Conservation (phyloP, 306 rosid genomes). For the Vicia sativa region DNA sequence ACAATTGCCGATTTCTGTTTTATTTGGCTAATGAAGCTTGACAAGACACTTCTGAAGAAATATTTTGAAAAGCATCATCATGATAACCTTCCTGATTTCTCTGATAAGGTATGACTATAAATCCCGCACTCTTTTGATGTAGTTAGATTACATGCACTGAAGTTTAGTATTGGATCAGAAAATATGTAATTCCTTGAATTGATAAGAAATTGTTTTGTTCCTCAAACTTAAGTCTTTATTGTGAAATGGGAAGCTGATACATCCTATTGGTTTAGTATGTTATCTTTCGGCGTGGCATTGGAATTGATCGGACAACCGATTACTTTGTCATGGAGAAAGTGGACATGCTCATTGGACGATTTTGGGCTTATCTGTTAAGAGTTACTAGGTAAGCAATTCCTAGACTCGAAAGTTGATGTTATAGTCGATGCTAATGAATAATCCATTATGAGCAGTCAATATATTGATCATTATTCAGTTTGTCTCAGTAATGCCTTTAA, state of each 20-base stretch:
- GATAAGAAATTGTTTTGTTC: slow-evolving; percentile 25
- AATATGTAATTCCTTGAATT: slow-evolving; percentile 4
- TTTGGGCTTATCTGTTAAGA: slow-evolving; percentile 75
- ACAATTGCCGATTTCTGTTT: slow-evolving; percentile 33
- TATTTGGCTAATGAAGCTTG: slow-evolving; percentile 65
- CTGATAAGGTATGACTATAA: slow-evolving; percentile 71
- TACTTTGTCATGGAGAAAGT: slow-evolving; percentile 91
- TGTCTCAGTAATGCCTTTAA: slow-evolving; percentile 23
- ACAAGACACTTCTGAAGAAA: slow-evolving; percentile 75
- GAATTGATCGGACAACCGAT: slow-evolving; percentile 79
- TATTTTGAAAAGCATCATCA: slow-evolving; percentile 66
- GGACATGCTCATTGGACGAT: slow-evolving; percentile 78
- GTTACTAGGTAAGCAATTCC: slow-evolving; percentile 57
- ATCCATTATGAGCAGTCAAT: slow-evolving; percentile 27
- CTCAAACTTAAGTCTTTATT: slow-evolving; percentile 20
- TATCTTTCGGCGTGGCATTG: slow-evolving; percentile 90
- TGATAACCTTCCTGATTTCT: slow-evolving; percentile 75
- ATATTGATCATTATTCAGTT: slow-evolving; percentile 24
- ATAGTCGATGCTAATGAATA: slow-evolving; percentile 16
- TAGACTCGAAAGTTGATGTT: slow-evolving; percentile 13
- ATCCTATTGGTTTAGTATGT: slow-evolving; percentile 63
- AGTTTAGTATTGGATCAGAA: not conserved
- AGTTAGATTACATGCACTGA: not conserved
- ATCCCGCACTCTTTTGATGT: not conserved
- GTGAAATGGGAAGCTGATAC: slow-evolving; percentile 44